Conservation (phyloP, 306 rosid species). For the Ammopiptanthus mongolicus region DNA sequence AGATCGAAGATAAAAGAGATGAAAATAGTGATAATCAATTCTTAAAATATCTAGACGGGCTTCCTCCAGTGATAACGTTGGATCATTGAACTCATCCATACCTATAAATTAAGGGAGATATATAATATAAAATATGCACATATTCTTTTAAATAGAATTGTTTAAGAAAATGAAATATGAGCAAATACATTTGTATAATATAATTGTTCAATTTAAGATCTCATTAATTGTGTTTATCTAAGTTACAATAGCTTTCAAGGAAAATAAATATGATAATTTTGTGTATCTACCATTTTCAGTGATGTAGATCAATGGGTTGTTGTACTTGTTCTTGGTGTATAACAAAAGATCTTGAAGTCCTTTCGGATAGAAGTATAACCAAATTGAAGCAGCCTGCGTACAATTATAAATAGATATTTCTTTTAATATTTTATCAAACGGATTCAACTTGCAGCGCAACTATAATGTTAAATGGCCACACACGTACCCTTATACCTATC, state of each 20-base stretch:
- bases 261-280: neutral
- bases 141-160: too few species aligned
- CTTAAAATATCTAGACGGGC: constrained; percentile 41
- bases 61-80: constrained; percentile 27
- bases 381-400: constrained; percentile 40
- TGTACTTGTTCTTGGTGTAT: constrained; percentile 40
- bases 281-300: constrained; percentile 53
- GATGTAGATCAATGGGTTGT: constrained; percentile 48
- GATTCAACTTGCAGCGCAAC: neutral
- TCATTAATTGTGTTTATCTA: too few species aligned
- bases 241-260: neutral
- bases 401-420: neutral
- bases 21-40: constrained; percentile 40
- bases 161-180: too few species aligned
- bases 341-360: constrained; percentile 41
- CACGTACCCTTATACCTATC: constrained; percentile 14
- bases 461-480: neutral
- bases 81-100: constrained; percentile 39
- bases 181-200: too few species aligned
- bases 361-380: constrained; percentile 44
- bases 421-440: neutral
- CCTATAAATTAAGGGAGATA: constrained; percentile 27
- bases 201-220: too few species aligned
- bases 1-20: constrained; percentile 38
- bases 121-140: too few species aligned